Evolutionary conservation across 2,329 filamentous ascomycete species (phyloP), one percentile per base, ranked within the genome.

Genomic region (Dothistroma pini): DNA sequence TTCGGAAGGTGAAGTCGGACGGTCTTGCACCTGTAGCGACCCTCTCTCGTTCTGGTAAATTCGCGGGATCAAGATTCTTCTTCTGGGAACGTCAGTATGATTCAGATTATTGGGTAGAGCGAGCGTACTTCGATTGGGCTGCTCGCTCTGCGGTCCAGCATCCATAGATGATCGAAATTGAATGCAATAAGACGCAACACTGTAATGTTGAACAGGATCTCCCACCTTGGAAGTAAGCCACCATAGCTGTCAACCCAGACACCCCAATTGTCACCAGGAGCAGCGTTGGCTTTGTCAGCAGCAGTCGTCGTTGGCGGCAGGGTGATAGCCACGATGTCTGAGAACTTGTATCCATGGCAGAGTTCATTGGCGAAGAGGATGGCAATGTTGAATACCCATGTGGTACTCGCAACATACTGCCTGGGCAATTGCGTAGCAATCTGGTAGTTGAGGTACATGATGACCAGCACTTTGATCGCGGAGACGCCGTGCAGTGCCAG

Each of bases 81-180:
- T 97, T 97, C 93, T 97, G 95, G 77, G 51, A 53, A 16, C 51
- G 21, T 53, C 31, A 80, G 80, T 75, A 77, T 72, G 84, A 93
- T 83, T 93, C 88, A 35, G 48, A 4, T 51, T 14, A 48, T 22
- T 53, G 55, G 41, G 44, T 31, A 57, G 56, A 11, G 31, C 21
- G 6, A 4, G 77, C 85, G 74, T 85, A 97, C 95, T 88, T 97
- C 93, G 48, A 96, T 75, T 9, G 89, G 83, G 70, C 86, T 93
- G 31, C 83, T 78, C 25, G 80, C 79, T 44, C 83, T 79, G 61
- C 85, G 82, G 65, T 89, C 86, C 2, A 89, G 75, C 69, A 90
- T 95, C 93, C 95, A 99, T 75, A 96, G 93, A 74, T 96, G 93
- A 76, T 99, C 95, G 72, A 99, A 77, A 75, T 97, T 97, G 83